Base-by-base conservation (phyloP, 2,329 filamentous ascomycete species). In the Colletotrichum sp. region DNA sequence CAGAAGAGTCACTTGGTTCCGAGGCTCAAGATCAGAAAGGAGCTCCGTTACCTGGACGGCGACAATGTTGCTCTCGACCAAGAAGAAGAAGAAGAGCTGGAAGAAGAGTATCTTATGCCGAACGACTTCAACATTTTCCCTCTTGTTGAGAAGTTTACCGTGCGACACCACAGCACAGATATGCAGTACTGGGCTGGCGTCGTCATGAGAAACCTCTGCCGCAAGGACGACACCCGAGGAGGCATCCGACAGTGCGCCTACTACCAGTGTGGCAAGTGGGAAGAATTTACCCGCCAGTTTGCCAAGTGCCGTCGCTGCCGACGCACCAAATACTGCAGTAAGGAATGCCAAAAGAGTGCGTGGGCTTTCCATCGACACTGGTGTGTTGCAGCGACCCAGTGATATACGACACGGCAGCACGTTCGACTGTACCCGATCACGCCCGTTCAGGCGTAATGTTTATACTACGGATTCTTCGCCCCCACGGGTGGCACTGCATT, bases 111-210 rank as follows among this genome's bases (percentile, higher is more conserved):
- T 82, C 87, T 97, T 30, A 90, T 98, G 9, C 94, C 96, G 16
- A 96, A 98, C 82, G 95, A 98, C 84, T 96, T 98, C 86, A 99
- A 99, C 85, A 98, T 99, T 79, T 99, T 99, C 86, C 97, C 97
- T 4, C 89, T 99, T 43, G 97, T 99, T 64, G 97, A 99, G 85
- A 98, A 98, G 85, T 99, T 98, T 83, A 99, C 97, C 6, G 95
- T 98, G 34, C 93, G 97, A 78, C 96, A 98, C 82, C 95, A 98
- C 85, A 96, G 95, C 78, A 95, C 95, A 75, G 96, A 98, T 83
- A 99, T 99, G 97, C 96, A 98, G 84, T 99, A 99, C 87, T 99
- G 97, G 97, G 97, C 97, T 22, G 97, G 96, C 77, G 97, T 99
- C 18, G 97, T 99, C 61, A 99, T 99, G 97, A 92, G 97, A 78